Conservation (phyloP, 2,329 filamentous ascomycete species). For the Botrytis galanthina region DNA sequence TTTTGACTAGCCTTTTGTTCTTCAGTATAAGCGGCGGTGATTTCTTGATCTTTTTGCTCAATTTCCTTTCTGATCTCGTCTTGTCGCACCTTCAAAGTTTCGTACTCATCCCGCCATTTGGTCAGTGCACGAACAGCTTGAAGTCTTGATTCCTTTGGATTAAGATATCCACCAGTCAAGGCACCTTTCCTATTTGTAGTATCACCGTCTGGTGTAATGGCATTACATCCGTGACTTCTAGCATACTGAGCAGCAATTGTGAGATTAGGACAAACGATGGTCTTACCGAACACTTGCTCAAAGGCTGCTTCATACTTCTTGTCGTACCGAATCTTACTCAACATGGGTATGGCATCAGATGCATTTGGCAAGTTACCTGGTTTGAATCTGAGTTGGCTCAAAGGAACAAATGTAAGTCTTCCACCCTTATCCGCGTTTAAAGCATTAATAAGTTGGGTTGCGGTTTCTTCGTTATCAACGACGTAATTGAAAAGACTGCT, state of each 20-base stretch:
- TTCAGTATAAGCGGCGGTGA: conserved; percentile 81
- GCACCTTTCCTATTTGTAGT: conserved; percentile 93
- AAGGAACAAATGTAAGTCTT: conserved; percentile 89
- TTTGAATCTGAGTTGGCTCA: conserved; percentile 74
- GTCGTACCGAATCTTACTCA: conserved; percentile 82
- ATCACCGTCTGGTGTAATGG: conserved; percentile 92
- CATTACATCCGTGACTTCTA: conserved; percentile 84
- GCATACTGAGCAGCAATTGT: conserved; percentile 87
- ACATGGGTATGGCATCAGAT: conserved; percentile 81
- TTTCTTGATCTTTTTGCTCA: conserved; percentile 80
- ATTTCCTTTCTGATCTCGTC: conserved; percentile 66
- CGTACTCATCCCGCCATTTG: conserved; percentile 72
- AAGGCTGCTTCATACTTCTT: conserved; percentile 78
- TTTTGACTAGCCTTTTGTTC: conserved; percentile 79
- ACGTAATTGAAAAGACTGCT: conserved; percentile 94
- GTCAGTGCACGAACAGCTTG: conserved; percentile 75
- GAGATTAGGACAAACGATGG: conserved; percentile 88
- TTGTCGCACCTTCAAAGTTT: conserved; percentile 62
- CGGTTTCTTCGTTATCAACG: conserved; percentile 87
- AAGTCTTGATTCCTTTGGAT: conserved; percentile 81
- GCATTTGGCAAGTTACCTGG: conserved; percentile 77
- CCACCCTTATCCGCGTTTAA: conserved; percentile 79
- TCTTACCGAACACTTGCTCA: conserved; percentile 92
- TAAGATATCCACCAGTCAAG: conserved; percentile 91
- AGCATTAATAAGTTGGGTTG: conserved; percentile 74